phyloP scores from a whole-genome alignment of 495 filamentous ascomycete species.

The Daldinia decipiens region DNA sequence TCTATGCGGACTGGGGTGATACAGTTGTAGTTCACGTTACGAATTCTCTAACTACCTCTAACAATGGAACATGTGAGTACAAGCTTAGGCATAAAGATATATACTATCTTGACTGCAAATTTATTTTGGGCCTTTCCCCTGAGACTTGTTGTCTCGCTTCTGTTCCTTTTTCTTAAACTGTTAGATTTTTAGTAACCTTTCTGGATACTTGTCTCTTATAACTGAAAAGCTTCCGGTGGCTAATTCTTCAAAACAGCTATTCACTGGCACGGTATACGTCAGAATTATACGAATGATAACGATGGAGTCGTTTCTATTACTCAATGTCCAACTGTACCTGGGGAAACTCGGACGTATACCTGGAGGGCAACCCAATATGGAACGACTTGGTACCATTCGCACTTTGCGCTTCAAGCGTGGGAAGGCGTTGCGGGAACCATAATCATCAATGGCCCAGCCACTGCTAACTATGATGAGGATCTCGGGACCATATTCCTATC shows the following conservation, averaged over 20 bases:
- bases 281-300: conserved; percentile 50
- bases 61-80: conserved; percentile 39
- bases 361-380: conserved; percentile 67
- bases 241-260: conserved; percentile 41
- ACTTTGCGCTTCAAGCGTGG: conserved; percentile 65
- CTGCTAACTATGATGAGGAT: conserved; percentile 63
- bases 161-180: background rate
- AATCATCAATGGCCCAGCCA: conserved; percentile 60
- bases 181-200: background rate
- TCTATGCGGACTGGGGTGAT: conserved; percentile 59
- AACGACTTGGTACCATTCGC: conserved; percentile 70
- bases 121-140: background rate
- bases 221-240: background rate
- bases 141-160: background rate
- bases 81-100: background rate
- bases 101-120: background rate
- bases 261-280: conserved; percentile 66
- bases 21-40: conserved; percentile 49
- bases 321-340: conserved; percentile 62
- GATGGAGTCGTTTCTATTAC: conserved; percentile 59
- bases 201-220: background rate
- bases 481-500: conserved; percentile 59
- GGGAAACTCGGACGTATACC: conserved; percentile 60
- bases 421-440: conserved; percentile 62
- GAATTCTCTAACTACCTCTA: conserved; percentile 35